Conservation (phyloP, 371 early-diverging fungal species). For the Fennellomyces sp. region DNA sequence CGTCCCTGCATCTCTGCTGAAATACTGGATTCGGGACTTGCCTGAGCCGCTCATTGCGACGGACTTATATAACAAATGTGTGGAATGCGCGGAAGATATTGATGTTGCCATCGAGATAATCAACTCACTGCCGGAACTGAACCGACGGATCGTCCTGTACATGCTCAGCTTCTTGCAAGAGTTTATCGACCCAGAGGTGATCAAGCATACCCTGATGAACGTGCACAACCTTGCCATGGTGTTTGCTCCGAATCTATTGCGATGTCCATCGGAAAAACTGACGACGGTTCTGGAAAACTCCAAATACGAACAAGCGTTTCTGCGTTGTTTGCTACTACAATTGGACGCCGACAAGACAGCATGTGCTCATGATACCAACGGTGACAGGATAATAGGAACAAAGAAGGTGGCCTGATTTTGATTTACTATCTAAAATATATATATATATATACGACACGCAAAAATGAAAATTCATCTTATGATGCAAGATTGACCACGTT, state of each 20-base stretch:
- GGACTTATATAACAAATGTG: constrained; percentile 78
- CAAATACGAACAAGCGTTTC: constrained; percentile 64
- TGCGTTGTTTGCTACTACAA: constrained; percentile 39
- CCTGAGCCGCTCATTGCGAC: constrained; percentile 88
- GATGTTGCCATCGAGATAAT: constrained; percentile 67
- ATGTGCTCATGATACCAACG: constrained; percentile 22
- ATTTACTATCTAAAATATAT: too few relatives aligned
- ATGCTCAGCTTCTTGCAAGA: constrained; percentile 68
- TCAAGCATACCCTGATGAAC: constrained; percentile 84
- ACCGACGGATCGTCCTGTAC: constrained; percentile 77
- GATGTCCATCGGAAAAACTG: constrained; percentile 83
- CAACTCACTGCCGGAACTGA: constrained; percentile 69
- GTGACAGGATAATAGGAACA: not conserved
- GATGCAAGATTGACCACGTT: too few relatives aligned
- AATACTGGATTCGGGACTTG: constrained; percentile 93
- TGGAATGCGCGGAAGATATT: constrained; percentile 57
- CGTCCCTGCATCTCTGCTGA: constrained; percentile 90
- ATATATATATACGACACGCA: too few relatives aligned
- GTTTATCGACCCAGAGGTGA: constrained; percentile 72
- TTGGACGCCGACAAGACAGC: constrained; percentile 23
- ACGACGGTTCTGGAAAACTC: constrained; percentile 80
- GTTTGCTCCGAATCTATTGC: constrained; percentile 91
- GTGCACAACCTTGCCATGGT: constrained; percentile 93
- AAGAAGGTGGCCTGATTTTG: too few relatives aligned
- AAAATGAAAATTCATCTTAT: too few relatives aligned